Percentiles rank a stretch among this genome's conserved stretches.
These are phyloP conservation scores for Solanum bulbocastanum DNA, from an alignment of 257 asterid genomes.

Conservation along the genomic window DNA sequence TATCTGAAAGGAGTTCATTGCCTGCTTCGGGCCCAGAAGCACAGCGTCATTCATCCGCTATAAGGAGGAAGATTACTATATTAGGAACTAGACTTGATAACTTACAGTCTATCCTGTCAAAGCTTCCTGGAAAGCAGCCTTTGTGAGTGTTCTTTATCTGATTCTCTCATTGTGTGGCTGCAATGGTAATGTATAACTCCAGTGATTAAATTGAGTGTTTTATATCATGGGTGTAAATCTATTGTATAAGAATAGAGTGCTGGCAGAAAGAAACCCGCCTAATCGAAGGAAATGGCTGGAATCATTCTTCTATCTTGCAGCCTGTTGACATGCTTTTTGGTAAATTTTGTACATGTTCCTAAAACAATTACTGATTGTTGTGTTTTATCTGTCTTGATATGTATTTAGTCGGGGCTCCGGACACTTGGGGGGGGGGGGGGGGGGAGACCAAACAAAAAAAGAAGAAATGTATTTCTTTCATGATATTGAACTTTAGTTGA, in stretches of 20 bases:
- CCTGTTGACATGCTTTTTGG: background rate
- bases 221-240: background rate
- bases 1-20: conserved; percentile 66
- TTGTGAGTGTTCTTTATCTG: conserved; percentile 37
- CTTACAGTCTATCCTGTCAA: conserved; percentile 51
- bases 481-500: no score
- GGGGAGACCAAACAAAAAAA: no score
- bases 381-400: background rate
- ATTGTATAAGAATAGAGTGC: background rate
- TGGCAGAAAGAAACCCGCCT: background rate
- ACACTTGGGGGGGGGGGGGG: no score
- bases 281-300: background rate
- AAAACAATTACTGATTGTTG: background rate
- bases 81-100: conserved; percentile 75
- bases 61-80: conserved; percentile 86
- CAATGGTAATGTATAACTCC: background rate
- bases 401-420: background rate
- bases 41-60: conserved; percentile 80
- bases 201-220: background rate
- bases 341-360: background rate
- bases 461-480: no score
- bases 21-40: conserved; percentile 67
- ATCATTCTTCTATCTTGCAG: background rate
- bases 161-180: background rate
- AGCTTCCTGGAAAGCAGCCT: conserved; percentile 54